Conservation (phyloP, 2,329 filamentous ascomycete species). For the Phoma sp. region DNA sequence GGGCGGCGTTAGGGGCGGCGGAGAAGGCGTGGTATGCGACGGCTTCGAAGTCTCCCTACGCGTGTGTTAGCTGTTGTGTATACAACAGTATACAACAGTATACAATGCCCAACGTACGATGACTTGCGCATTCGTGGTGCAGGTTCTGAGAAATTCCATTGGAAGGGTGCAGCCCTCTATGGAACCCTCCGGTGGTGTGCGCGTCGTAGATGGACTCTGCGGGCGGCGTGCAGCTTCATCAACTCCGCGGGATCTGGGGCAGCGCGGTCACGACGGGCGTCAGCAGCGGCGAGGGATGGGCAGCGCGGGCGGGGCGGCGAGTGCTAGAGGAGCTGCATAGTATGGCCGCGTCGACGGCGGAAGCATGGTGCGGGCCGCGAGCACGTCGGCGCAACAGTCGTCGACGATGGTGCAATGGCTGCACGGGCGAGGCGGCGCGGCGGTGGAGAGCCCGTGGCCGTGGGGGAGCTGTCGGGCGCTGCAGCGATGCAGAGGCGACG, state of each 20-base stretch:
- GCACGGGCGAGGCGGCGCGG: background rate
- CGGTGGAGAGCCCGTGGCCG: too few species aligned
- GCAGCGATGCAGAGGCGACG: background rate
- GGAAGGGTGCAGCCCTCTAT: constrained; percentile 44
- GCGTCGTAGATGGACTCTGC: constrained; percentile 45
- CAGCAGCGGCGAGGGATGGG: background rate
- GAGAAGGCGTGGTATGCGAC: constrained; percentile 48
- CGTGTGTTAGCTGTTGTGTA: constrained; percentile 21
- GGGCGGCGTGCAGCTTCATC: constrained; percentile 47
- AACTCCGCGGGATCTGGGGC: constrained; percentile 36
- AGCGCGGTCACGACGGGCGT: background rate
- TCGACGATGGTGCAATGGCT: background rate
- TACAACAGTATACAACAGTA: background rate
- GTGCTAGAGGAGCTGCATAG: constrained; percentile 33
- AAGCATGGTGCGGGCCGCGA: constrained; percentile 37
- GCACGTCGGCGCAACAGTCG: constrained; percentile 3
- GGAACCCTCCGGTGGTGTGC: constrained; percentile 50
- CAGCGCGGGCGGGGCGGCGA: constrained; percentile 9
- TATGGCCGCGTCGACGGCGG: constrained; percentile 28
- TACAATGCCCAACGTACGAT: constrained; percentile 33
- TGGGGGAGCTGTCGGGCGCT: too few species aligned
- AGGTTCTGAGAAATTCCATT: constrained; percentile 51
- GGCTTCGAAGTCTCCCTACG: constrained; percentile 47
- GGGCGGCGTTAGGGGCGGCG: constrained; percentile 31
- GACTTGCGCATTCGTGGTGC: constrained; percentile 49